These are phyloP conservation scores for Salvia miltiorrhiza DNA, from an alignment of 257 asterid species.

Conservation along the genomic window DNA sequence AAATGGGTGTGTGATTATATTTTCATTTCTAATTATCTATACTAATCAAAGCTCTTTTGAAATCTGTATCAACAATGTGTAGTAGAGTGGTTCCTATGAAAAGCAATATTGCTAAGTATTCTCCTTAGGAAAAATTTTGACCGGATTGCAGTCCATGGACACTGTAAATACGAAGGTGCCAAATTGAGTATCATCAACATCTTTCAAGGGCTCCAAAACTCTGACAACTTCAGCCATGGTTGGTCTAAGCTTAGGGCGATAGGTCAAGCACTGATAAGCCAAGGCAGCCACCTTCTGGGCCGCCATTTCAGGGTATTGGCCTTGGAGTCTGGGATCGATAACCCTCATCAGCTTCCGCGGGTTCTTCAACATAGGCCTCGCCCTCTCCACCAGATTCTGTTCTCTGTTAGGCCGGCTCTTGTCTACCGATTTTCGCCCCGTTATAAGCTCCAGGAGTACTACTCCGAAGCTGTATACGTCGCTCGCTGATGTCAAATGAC, in stretches of 20 bases:
- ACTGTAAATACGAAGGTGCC: constrained; percentile 66
- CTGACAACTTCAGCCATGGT: constrained; percentile 50
- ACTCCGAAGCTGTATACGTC: constrained; percentile 93
- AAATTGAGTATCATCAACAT: constrained; percentile 32
- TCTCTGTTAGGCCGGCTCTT: constrained; percentile 65
- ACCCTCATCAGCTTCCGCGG: constrained; percentile 60
- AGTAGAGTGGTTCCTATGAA: no score
- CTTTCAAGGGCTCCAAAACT: constrained; percentile 49
- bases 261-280: constrained; percentile 77
- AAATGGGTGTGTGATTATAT: no score
- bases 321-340: constrained; percentile 82
- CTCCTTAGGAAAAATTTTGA: no score
- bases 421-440: constrained; percentile 74
- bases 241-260: constrained; percentile 69
- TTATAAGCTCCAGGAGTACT: constrained; percentile 62
- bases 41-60: no score
- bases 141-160: constrained; percentile 35
- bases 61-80: no score
- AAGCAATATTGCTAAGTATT: no score
- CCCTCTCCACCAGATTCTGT: constrained; percentile 75
- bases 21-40: no score
- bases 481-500: constrained; percentile 85
- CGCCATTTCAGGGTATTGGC: constrained; percentile 63
- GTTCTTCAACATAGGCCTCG: constrained; percentile 54
- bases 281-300: constrained; percentile 58